Evolutionary conservation across 192 early-diverging fungal genomes (phyloP).

Genomic region (Geosiphon pyriformis): DNA sequence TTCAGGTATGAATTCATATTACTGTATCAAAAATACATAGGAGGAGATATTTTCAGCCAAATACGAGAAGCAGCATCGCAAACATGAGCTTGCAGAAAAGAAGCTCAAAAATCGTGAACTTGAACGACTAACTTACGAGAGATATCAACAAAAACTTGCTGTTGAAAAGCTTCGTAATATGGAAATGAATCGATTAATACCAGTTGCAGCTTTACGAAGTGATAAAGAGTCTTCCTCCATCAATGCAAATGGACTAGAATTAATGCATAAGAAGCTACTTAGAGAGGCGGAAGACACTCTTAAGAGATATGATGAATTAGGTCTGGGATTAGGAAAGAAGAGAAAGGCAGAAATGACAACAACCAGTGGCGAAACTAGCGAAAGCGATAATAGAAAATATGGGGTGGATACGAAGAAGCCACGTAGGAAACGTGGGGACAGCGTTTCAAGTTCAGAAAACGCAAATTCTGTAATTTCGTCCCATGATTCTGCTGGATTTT

Average conservation of each 20-base stretch:
- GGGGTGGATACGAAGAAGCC: not conserved
- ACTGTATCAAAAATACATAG: too few relatives aligned
- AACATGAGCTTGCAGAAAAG: conserved; percentile 51
- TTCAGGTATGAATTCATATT: not conserved
- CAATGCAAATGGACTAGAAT: conserved; percentile 23
- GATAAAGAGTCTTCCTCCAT: conserved; percentile 25
- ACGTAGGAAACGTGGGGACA: conserved; percentile 3
- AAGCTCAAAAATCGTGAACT: conserved; percentile 52
- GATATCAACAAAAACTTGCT: conserved; percentile 49
- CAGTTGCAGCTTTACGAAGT: conserved; percentile 35
- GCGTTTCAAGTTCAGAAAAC: not conserved
- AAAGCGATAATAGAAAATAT: not conserved
- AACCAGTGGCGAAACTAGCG: conserved; percentile 29
- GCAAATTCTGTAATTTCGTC: too few relatives aligned
- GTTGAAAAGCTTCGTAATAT: conserved; percentile 46
- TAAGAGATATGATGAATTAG: conserved; percentile 41
- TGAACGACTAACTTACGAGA: conserved; percentile 45
- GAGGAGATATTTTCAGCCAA: conserved; percentile 34
- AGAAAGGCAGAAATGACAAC: conserved; percentile 22
- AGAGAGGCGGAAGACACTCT: conserved; percentile 45
- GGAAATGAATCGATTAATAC: conserved; percentile 42
- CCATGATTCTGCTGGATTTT: too few relatives aligned
- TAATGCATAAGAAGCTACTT: conserved; percentile 33
- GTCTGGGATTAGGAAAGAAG: conserved; percentile 33
- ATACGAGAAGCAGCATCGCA: conserved; percentile 47